Evolutionary conservation across 2,329 filamentous ascomycete species (phyloP).

Genomic region (Ciborinia camelliae): DNA sequence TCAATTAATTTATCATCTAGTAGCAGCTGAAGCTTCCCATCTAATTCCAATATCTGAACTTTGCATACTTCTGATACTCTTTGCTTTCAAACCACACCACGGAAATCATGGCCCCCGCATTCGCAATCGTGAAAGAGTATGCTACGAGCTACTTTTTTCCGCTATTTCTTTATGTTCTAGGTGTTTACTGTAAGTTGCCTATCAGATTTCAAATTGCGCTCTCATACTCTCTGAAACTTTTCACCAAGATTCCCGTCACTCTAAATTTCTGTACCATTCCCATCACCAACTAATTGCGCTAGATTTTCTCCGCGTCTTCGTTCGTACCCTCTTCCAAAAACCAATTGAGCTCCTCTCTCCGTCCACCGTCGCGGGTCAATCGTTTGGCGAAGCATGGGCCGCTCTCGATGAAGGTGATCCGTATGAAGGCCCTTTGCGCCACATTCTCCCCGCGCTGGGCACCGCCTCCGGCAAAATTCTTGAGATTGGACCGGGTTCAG

Average conservation of each 20-base stretch:
- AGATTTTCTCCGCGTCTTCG: too few species aligned
- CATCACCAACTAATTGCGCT: not conserved
- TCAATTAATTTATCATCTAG: too few species aligned
- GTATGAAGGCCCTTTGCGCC: not conserved
- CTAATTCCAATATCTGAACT: too few species aligned
- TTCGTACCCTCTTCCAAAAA: not conserved
- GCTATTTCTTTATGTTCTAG: not conserved
- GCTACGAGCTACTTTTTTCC: not conserved
- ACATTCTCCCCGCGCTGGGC: not conserved
- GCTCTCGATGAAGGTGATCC: not conserved
- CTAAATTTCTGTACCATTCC: too few species aligned
- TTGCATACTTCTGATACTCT: too few species aligned
- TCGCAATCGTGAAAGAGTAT: not conserved
- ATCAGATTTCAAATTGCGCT: not conserved
- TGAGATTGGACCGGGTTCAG: not conserved
- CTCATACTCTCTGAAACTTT: too few species aligned
- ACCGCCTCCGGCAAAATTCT: not conserved
- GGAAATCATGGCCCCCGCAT: not conserved
- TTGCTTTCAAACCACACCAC: too few species aligned
- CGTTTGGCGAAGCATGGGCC: not conserved
- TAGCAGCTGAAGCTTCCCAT: too few species aligned
- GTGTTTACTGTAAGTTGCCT: not conserved
- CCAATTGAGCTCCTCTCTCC: not conserved
- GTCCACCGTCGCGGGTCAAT: not conserved
- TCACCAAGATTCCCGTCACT: too few species aligned